phyloP scores from a whole-genome alignment of 805 yeast species.

The Hanseniaspora thailandica region DNA sequence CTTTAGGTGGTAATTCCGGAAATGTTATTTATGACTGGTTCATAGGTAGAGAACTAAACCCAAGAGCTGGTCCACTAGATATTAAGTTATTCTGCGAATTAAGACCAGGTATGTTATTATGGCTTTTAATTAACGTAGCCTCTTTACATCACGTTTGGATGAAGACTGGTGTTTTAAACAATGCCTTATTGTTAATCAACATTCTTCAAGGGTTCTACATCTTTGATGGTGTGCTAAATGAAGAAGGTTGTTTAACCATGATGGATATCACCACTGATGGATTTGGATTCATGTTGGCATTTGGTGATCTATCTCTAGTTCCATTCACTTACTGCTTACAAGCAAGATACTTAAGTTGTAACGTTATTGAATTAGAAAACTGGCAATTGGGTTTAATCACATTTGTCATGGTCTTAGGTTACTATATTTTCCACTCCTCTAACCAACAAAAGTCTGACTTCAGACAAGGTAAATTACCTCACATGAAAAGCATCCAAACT shows the following conservation, averaged over 20 bases:
- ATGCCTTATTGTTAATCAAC: conserved; percentile 61
- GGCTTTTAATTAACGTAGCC: conserved; percentile 69
- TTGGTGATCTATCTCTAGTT: conserved; percentile 86
- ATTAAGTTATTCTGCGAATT: conserved; percentile 85
- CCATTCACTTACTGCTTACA: conserved; percentile 88
- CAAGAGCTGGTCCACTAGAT: conserved; percentile 74
- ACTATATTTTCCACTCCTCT: conserved; percentile 69
- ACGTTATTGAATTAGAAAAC: conserved; percentile 44
- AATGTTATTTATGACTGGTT: conserved; percentile 79
- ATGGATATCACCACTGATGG: conserved; percentile 96
- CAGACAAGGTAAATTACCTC: conserved; percentile 60
- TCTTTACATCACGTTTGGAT: conserved; percentile 73
- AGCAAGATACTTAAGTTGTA: conserved; percentile 63
- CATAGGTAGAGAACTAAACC: conserved; percentile 92
- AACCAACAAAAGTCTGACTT: conserved; percentile 78
- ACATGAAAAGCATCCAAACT: conserved; percentile 60
- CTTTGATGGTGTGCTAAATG: conserved; percentile 84
- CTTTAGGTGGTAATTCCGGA: conserved; percentile 78
- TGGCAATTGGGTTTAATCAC: conserved; percentile 33
- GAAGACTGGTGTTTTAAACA: conserved; percentile 45
- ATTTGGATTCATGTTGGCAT: conserved; percentile 88
- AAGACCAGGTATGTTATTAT: conserved; percentile 84
- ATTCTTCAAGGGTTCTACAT: conserved; percentile 69
- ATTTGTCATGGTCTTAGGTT: conserved; percentile 48
- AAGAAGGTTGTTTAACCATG: conserved; percentile 82